Evolutionary conservation across 371 early-diverging fungal genomes (phyloP), one percentile per base, ranked within the genome.

Genomic region (Apophysomyces sp.): DNA sequence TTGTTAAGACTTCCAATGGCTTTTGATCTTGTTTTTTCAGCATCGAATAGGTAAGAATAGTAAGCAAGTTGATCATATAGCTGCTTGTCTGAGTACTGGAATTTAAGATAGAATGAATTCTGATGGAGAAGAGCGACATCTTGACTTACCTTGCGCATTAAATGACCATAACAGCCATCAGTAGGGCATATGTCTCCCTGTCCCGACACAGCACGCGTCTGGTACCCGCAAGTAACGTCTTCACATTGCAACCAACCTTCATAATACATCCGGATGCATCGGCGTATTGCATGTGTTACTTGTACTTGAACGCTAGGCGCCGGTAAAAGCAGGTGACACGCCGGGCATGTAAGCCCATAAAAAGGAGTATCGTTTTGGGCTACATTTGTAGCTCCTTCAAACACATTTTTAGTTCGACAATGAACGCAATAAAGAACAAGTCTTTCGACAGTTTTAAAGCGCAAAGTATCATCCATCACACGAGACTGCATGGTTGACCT

Each of bases 181-280:
- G 4, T 26, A 12, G 28, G 44, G 21, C 29, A 58, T n/a, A 18
- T 27, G 26, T 28, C 21, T 5, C 58, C 40, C 9, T n/a, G 16
- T 0, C 11, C 15, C 44, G 28, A 58, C 58, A 72, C 28, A 32
- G 29, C 66, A 39, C 82, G 72, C 9, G 91, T 82, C 15, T 72
- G 51, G 30, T 71, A 67, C 9, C 61, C 63, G 60, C 90, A 90
- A 4, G 67, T 49, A 24, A 72, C 68, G 53, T 89, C 89, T 55
- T 88, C 86, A 68, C 93, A 94, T 15, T 81, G 66, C 1, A 84
- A 61, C 74, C 75, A 81, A 11, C 81, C 76, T 24, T 77, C 60
- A 66, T 89, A 83, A 72, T 88, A 95, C 36, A 66, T 67, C 16
- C 72, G 66, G 15, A 95, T 80, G 52, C 85, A 80, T 1, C 56